A percentile compares a stretch with the other conserved stretches of the same genome.
phyloP scores from a whole-genome alignment of 1,139 yeast species.

The Wickerhamomyces sp. region DNA sequence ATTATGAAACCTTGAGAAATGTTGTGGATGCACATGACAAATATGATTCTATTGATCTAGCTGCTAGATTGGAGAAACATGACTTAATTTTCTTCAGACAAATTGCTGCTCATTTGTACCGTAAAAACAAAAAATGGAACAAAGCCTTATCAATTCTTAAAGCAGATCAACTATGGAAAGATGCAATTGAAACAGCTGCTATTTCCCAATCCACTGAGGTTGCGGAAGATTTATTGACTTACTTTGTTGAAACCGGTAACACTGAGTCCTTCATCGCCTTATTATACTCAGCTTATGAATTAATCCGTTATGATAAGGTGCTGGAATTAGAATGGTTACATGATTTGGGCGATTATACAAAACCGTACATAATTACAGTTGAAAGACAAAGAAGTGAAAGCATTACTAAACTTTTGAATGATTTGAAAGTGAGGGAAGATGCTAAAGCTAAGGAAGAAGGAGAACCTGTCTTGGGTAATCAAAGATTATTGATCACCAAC shows the following conservation, averaged over 20 bases:
- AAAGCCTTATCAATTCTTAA: conserved; percentile 87
- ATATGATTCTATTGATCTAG: conserved; percentile 88
- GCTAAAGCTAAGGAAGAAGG: conserved; percentile 48
- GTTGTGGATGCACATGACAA: conserved; percentile 89
- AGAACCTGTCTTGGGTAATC: conserved; percentile 28
- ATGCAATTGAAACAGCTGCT: conserved; percentile 91
- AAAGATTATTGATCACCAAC: conserved; percentile 65
- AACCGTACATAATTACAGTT: conserved; percentile 86
- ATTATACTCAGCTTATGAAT: conserved; percentile 79
- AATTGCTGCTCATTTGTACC: conserved; percentile 89
- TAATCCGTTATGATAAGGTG: conserved; percentile 77
- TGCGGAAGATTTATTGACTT: conserved; percentile 83
- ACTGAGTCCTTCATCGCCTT: conserved; percentile 93
- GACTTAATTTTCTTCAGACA: conserved; percentile 89
- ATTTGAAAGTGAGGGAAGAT: conserved; percentile 59
- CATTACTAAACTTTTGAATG: conserved; percentile 61
- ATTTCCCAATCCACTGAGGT: conserved; percentile 72
- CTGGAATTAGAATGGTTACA: conserved; percentile 90
- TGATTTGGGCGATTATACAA: conserved; percentile 72
- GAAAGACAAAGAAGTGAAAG: conserved; percentile 72
- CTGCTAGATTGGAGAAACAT: conserved; percentile 90
- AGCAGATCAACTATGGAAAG: conserved; percentile 91
- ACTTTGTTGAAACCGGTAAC: conserved; percentile 96
- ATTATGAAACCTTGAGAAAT: conserved; percentile 80
- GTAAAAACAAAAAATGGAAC: conserved; percentile 90